These are phyloP conservation scores for Trypanosoma brucei DNA, from an alignment of 208 protist genomes.

Conservation along the genomic window DNA sequence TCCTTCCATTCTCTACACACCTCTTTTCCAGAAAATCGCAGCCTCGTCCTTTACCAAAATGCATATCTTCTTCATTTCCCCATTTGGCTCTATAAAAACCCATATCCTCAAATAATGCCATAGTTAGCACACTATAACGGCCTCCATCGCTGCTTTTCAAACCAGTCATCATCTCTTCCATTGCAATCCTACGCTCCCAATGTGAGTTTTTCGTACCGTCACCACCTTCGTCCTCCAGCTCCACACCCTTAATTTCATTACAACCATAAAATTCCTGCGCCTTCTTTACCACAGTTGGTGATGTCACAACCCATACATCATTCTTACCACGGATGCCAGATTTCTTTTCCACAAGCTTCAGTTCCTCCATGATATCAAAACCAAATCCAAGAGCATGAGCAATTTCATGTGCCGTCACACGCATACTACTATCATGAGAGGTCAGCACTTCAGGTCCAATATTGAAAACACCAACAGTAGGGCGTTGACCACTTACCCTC, in stretches of 20 bases:
- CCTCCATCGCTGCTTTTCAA: neutral
- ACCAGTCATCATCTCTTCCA: constrained; percentile 31
- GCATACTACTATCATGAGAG: constrained; percentile 11
- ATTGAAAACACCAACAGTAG: constrained; percentile 48
- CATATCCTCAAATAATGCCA: constrained; percentile 30
- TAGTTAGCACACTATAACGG: constrained; percentile 34
- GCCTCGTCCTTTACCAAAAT: constrained; percentile 26
- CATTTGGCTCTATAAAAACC: constrained; percentile 30
- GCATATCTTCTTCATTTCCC: constrained; percentile 23
- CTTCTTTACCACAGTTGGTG: constrained; percentile 5
- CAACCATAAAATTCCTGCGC: constrained; percentile 15
- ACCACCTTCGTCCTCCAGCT: constrained; percentile 30
- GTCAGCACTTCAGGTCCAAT: constrained; percentile 32
- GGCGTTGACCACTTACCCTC: constrained; percentile 10
- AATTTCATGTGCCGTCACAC: constrained; percentile 63
- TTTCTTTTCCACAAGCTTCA: constrained; percentile 9
- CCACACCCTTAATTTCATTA: constrained; percentile 19
- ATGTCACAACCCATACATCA: neutral
- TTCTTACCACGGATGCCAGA: constrained; percentile 14
- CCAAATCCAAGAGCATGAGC: constrained; percentile 76
- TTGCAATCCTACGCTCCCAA: constrained; percentile 32
- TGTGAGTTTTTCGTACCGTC: constrained; percentile 21
- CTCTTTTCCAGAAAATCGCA: constrained; percentile 23
- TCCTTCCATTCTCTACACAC: constrained; percentile 22
- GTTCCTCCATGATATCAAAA: constrained; percentile 1